These are phyloP conservation scores for Aspergillus carlsbadensis DNA, from an alignment of 495 filamentous ascomycete species.

Conservation along the genomic window DNA sequence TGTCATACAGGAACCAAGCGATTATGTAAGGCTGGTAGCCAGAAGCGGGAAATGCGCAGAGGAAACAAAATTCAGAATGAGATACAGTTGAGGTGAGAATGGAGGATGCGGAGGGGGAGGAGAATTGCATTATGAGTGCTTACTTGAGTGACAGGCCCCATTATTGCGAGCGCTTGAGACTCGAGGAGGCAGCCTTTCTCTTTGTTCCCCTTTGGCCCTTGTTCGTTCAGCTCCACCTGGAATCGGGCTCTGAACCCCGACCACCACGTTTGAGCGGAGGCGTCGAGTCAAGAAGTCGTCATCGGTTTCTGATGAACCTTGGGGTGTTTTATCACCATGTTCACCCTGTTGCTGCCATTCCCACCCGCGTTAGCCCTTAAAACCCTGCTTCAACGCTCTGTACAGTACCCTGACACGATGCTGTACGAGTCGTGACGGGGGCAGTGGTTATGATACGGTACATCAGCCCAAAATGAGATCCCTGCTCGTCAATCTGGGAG, in stretches of 20 bases:
- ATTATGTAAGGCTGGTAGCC: neutral
- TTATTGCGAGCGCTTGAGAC: neutral
- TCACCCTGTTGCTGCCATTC: slow-evolving; percentile 13
- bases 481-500: slow-evolving; percentile 21
- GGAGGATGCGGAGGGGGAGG: neutral
- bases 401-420: slow-evolving; percentile 21
- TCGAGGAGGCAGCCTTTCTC: neutral
- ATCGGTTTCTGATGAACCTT: neutral
- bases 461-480: slow-evolving; percentile 18
- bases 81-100: slow-evolving; percentile 10
- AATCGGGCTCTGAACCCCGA: slow-evolving; percentile 1
- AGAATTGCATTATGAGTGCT: slow-evolving; percentile 15
- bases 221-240: slow-evolving; percentile 3
- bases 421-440: slow-evolving; percentile 16
- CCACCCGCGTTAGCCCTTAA: slow-evolving; percentile 20
- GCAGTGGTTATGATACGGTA: slow-evolving; percentile 12
- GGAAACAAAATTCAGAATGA: slow-evolving; percentile 9
- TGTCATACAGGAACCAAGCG: slow-evolving; percentile 11
- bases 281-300: neutral
- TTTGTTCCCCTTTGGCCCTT: neutral
- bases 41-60: slow-evolving; percentile 8
- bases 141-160: neutral
- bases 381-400: slow-evolving; percentile 10
- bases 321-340: neutral
- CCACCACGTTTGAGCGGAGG: neutral